Conservation (phyloP, 2,329 filamentous ascomycete genomes). For the Zasmidium cellare region DNA sequence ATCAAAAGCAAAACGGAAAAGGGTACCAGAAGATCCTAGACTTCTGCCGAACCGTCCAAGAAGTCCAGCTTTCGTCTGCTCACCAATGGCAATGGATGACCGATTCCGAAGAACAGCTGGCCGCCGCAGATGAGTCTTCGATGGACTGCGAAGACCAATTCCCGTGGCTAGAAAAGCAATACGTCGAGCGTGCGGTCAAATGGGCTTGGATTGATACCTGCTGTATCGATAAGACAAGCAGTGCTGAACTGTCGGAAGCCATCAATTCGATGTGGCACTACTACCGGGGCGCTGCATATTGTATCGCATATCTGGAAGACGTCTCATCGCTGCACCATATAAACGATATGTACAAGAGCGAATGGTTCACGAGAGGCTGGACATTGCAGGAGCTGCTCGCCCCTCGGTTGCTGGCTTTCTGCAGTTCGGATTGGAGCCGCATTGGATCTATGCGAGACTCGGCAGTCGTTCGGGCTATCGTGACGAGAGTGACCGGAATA, state of each 20-base stretch:
- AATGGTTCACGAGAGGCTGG: conserved; percentile 2
- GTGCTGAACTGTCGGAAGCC: conserved; percentile 12
- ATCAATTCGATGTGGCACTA: conserved; percentile 18
- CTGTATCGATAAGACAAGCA: conserved; percentile 22
- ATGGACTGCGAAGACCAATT: no score
- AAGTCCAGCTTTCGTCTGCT: no score
- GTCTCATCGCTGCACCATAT: not conserved
- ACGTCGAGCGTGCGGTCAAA: no score
- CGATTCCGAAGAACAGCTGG: no score
- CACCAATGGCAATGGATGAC: no score
- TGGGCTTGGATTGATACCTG: conserved; percentile 24
- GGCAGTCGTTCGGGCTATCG: no score
- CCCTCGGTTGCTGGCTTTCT: conserved; percentile 2
- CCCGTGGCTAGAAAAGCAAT: no score
- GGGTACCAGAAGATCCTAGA: no score
- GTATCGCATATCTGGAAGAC: conserved; percentile 17
- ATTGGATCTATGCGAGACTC: not conserved
- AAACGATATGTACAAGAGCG: not conserved
- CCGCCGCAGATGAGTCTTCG: not conserved
- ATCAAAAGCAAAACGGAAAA: not conserved
- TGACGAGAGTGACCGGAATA: no score
- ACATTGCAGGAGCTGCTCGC: conserved; percentile 13
- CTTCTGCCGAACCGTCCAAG: no score
- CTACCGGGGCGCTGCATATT: conserved; percentile 7
- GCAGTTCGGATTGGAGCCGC: conserved; percentile 5